These are phyloP conservation scores for Sicyos edulis DNA, from an alignment of 306 rosid genomes.

Conservation along the genomic window DNA sequence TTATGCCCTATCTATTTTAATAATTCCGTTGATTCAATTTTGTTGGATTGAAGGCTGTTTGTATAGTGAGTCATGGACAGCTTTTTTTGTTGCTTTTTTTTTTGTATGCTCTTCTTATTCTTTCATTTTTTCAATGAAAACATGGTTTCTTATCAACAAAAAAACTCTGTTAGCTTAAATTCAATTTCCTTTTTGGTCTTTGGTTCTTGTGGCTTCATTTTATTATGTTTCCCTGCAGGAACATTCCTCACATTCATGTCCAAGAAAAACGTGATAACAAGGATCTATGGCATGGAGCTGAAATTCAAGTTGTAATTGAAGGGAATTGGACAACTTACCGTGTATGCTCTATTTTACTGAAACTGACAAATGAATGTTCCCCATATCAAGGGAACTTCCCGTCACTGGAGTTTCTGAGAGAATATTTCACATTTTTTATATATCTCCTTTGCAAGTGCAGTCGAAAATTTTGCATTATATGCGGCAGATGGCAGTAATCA, in stretches of 20 bases:
- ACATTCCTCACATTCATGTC: constrained; percentile 79
- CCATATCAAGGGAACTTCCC: neutral
- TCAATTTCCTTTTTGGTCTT: neutral
- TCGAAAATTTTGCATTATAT: constrained; percentile 89
- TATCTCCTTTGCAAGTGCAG: constrained; percentile 48
- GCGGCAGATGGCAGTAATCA: constrained; percentile 87
- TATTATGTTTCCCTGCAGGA: constrained; percentile 46
- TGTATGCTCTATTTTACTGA: constrained; percentile 34
- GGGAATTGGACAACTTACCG: constrained; percentile 99
- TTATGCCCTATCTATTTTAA: too few relatives aligned
- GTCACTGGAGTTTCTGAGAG: neutral
- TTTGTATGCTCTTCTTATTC: neutral
- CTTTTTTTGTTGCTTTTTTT: too few relatives aligned
- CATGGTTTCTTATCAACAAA: too few relatives aligned
- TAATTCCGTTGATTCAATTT: too few relatives aligned
- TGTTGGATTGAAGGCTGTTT: too few relatives aligned
- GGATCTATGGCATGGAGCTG: constrained; percentile 84
- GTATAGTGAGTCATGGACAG: too few relatives aligned
- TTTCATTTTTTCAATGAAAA: neutral
- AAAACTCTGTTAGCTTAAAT: neutral
- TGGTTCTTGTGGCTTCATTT: constrained; percentile 23
- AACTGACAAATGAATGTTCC: neutral
- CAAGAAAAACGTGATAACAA: constrained; percentile 71
- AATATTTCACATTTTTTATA: constrained; percentile 1
- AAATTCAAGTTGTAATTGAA: constrained; percentile 94